Evolutionary conservation across 1,284 basidiomycete species (phyloP).

Genomic region (Ganoderma sinense): DNA sequence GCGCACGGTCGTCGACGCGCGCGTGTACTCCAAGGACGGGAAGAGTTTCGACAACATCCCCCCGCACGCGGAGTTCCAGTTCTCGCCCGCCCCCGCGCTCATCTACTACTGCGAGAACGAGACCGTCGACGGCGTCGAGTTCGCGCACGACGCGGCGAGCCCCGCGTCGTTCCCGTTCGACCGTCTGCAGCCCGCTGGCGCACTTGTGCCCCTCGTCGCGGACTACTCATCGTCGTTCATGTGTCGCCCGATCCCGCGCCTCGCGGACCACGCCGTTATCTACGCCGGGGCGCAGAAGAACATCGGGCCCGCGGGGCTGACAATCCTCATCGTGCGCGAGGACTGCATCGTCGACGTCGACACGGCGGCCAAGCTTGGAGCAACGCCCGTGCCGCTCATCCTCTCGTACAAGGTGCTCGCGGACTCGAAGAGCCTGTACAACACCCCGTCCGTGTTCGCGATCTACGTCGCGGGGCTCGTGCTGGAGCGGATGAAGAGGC

Average conservation of each 20-base stretch:
- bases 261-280: slow-evolving; percentile 91
- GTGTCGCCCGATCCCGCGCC: slow-evolving; percentile 90
- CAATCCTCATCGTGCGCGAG: slow-evolving; percentile 92
- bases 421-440: slow-evolving; percentile 87
- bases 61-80: slow-evolving; percentile 74
- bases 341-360: slow-evolving; percentile 92
- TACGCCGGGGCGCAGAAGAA: slow-evolving; percentile 99
- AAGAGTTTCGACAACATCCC: slow-evolving; percentile 87
- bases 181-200: slow-evolving; percentile 52
- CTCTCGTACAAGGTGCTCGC: slow-evolving; percentile 89
- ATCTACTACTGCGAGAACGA: slow-evolving; percentile 99
- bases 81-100: slow-evolving; percentile 84
- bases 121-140: slow-evolving; percentile 97
- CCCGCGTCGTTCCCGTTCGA: slow-evolving; percentile 88
- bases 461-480: slow-evolving; percentile 95
- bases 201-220: slow-evolving; percentile 84
- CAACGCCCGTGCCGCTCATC: slow-evolving; percentile 79
- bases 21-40: slow-evolving; percentile 65
- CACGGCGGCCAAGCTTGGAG: slow-evolving; percentile 78
- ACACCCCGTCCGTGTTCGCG: slow-evolving; percentile 94
- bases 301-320: slow-evolving; percentile 93
- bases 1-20: slow-evolving; percentile 76
- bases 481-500: slow-evolving; percentile 71
- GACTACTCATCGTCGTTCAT: slow-evolving; percentile 99
- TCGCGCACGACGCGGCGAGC: slow-evolving; percentile 62